A percentile compares a stretch with the other conserved stretches of the same genome.
phyloP scores from a whole-genome alignment of 352 stramenopile species.

The Achlya hypogyna region DNA sequence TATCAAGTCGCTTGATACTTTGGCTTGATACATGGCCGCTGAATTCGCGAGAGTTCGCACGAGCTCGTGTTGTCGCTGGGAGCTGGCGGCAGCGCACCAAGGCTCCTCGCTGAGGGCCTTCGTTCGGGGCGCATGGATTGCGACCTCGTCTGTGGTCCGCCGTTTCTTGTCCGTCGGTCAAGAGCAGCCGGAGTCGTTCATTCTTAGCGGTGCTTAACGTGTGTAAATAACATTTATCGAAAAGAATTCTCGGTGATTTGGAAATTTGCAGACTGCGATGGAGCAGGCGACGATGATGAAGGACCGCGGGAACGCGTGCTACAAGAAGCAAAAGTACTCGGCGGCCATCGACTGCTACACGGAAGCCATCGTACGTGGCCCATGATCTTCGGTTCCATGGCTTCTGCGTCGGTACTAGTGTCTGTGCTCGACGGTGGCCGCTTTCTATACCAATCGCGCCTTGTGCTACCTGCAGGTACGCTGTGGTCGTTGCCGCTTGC shows the following conservation, averaged over 20 bases:
- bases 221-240: background rate
- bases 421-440: constrained; percentile 43
- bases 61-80: no score
- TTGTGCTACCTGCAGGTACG: constrained; percentile 60
- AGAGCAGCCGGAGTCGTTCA: no score
- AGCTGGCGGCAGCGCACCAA: no score
- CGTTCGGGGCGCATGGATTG: no score
- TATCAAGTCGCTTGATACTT: no score
- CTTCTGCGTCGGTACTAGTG: constrained; percentile 27
- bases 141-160: no score
- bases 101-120: no score
- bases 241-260: background rate
- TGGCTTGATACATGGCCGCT: no score
- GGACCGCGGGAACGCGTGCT: constrained; percentile 68
- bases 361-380: constrained; percentile 55
- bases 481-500: no score
- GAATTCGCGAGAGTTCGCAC: no score
- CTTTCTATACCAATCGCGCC: constrained; percentile 75
- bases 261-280: constrained; percentile 19
- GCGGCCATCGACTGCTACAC: constrained; percentile 83
- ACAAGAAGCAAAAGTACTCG: constrained; percentile 66
- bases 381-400: background rate
- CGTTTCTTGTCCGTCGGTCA: no score
- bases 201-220: no score
- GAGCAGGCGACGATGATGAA: constrained; percentile 69